Evolutionary conservation across 345 rosid genomes (phyloP).

Genomic region (Gossypium herbaceum): DNA sequence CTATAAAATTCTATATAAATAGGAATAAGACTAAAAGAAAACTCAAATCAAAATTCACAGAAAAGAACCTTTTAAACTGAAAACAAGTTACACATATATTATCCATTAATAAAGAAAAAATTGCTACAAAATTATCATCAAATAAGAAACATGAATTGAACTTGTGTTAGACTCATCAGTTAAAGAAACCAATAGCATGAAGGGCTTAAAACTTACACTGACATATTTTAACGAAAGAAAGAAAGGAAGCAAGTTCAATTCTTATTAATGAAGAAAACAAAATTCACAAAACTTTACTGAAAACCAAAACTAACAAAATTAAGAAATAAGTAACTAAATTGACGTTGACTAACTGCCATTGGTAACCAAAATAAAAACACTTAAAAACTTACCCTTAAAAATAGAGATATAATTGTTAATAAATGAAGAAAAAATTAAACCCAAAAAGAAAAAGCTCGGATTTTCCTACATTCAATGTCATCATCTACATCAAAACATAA

Average conservation of each 20-base stretch:
- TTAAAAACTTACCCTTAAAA: not conserved
- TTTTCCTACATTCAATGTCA: not conserved
- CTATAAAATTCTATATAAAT: not conserved
- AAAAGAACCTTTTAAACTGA: not conserved
- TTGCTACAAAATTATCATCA: not conserved
- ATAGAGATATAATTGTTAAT: not conserved
- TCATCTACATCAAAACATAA: not conserved
- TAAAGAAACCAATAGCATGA: not conserved
- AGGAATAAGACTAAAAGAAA: not conserved
- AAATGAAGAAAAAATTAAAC: not conserved
- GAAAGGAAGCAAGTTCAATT: not conserved
- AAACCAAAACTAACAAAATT: slow-evolving; percentile 11
- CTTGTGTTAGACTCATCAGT: not conserved
- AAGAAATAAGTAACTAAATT: not conserved
- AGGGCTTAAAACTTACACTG: not conserved
- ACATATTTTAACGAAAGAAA: not conserved
- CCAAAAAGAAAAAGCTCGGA: not conserved
- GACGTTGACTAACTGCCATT: not conserved
- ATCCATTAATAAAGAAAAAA: not conserved
- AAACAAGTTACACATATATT: not conserved
- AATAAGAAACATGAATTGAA: not conserved
- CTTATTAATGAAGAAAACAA: not conserved
- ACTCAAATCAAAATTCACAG: not conserved
- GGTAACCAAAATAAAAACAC: too few species aligned
- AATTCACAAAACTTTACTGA: not conserved